Conservation (phyloP, 2,329 filamentous ascomycete species). For the Thelonectria blattea region DNA sequence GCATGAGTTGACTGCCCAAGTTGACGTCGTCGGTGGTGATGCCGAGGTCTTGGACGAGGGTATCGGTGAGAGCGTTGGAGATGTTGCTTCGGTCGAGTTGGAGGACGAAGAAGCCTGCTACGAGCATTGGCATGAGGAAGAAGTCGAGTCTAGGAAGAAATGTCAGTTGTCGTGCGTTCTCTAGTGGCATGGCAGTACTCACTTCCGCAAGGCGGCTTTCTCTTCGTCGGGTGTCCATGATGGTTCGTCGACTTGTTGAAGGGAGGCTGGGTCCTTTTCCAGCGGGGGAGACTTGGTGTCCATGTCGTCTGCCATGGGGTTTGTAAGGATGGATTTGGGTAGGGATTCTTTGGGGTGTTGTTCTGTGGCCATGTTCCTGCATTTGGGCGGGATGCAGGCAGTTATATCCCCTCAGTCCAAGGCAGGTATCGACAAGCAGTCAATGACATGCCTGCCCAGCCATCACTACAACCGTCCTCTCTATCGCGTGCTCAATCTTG, state of each 20-base stretch:
- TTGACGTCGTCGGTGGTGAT: conserved; percentile 58
- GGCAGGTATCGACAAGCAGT: neutral
- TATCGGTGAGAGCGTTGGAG: conserved; percentile 57
- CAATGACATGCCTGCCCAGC: neutral
- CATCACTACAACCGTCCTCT: conserved; percentile 3
- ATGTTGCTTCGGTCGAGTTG: conserved; percentile 47
- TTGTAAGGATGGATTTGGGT: too few species aligned
- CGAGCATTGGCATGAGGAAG: conserved; percentile 52
- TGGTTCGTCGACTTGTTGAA: neutral
- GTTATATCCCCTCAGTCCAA: neutral
- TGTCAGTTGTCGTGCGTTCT: neutral
- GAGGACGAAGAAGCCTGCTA: conserved; percentile 53
- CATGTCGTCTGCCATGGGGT: neutral
- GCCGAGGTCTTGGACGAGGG: conserved; percentile 52
- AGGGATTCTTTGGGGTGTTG: too few species aligned
- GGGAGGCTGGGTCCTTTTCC: conserved; percentile 3
- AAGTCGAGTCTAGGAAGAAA: conserved; percentile 33
- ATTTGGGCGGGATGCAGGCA: neutral
- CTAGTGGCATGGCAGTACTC: conserved; percentile 18
- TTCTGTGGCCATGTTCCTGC: too few species aligned
- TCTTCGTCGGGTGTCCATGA: conserved; percentile 25
- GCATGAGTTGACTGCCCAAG: conserved; percentile 54
- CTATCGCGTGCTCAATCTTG: conserved; percentile 17
- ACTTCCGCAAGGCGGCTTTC: conserved; percentile 21
- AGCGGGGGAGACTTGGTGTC: neutral